Conservation (phyloP, 208 protist genomes). For the Leishmania guyanensis region DNA sequence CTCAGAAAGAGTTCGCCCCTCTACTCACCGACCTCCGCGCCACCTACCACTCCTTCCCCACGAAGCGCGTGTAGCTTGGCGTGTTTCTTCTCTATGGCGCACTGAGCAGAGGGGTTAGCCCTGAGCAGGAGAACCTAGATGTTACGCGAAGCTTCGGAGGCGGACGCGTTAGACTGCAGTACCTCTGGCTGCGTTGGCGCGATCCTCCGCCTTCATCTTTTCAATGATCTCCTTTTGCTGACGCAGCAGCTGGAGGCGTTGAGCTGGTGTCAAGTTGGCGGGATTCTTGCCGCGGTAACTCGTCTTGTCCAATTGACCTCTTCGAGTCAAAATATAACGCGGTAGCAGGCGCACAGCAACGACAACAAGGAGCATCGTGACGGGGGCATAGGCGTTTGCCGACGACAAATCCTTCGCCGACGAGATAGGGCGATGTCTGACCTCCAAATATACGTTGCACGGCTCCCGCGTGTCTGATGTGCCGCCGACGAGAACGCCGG, state of each 20-base stretch:
- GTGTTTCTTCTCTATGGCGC: not conserved
- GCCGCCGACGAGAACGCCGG: conserved; percentile 14
- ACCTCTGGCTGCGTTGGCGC: conserved; percentile 2
- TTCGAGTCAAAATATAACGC: conserved; percentile 41
- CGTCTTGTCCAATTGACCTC: conserved; percentile 26
- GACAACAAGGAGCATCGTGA: conserved; percentile 43
- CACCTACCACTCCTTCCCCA: not conserved
- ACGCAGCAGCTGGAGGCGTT: conserved; percentile 40
- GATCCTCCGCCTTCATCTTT: conserved; percentile 70
- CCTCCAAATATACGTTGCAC: conserved; percentile 42
- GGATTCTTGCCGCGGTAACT: conserved; percentile 25
- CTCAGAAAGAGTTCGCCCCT: not conserved
- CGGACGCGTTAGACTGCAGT: not conserved
- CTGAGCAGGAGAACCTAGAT: not conserved
- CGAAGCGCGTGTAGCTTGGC: not conserved
- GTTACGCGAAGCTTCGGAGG: not conserved
- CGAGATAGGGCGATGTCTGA: conserved; percentile 16
- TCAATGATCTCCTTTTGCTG: conserved; percentile 62
- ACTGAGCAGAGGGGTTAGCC: not conserved
- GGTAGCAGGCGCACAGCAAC: conserved; percentile 40
- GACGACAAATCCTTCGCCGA: not conserved
- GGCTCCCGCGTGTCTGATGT: not conserved
- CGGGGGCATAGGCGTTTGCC: conserved; percentile 5
- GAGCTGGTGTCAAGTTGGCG: conserved; percentile 28
- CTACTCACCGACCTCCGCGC: not conserved